These are phyloP conservation scores for Boechera divaricarpa DNA, from an alignment of 345 rosid genomes.

Conservation along the genomic window DNA sequence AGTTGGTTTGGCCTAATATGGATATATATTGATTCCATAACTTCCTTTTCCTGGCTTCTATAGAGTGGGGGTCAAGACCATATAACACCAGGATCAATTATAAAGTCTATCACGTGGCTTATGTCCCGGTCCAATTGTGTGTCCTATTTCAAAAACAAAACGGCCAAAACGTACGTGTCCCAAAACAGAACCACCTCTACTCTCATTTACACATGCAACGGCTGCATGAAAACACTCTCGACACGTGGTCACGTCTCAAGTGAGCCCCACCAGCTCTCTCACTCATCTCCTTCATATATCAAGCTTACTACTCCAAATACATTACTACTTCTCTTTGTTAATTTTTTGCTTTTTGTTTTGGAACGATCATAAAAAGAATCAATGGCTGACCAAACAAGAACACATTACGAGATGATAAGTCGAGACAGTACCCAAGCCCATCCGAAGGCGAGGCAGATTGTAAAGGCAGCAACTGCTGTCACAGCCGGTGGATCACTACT, in stretches of 20 bases:
- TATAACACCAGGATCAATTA: background rate
- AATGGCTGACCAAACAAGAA: conserved; percentile 41
- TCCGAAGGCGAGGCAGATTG: conserved; percentile 56
- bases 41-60: background rate
- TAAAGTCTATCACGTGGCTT: background rate
- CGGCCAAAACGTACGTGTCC: conserved; percentile 26
- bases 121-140: background rate
- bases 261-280: conserved; percentile 17
- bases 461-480: conserved; percentile 72
- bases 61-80: background rate
- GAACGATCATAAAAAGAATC: background rate
- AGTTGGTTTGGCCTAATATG: background rate
- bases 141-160: conserved; percentile 11
- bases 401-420: conserved; percentile 27
- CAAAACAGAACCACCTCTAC: conserved; percentile 12
- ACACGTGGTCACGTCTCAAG: conserved; percentile 22
- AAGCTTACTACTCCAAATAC: conserved; percentile 19
- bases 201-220: conserved; percentile 35
- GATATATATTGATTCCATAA: background rate
- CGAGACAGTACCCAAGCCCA: conserved; percentile 19
- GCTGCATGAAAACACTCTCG: conserved; percentile 39
- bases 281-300: conserved; percentile 19
- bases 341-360: conserved; percentile 1
- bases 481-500: conserved; percentile 80
- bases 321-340: background rate